Base-by-base conservation (phyloP, 805 yeast genomes). In the Lachancea quebecensis region DNA sequence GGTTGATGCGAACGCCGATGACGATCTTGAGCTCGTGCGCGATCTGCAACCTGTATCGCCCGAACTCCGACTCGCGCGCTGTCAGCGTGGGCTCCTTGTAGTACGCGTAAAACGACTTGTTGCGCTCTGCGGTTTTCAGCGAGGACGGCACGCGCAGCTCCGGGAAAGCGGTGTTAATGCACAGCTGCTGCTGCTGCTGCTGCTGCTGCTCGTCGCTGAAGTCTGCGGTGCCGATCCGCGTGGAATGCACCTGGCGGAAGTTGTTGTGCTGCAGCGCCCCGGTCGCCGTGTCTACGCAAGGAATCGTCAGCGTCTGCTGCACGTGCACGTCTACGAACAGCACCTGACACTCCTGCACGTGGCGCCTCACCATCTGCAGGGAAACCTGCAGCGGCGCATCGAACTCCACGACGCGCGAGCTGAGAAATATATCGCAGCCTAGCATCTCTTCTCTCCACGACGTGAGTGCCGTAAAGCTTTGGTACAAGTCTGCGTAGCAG, bases 351-450 rank as follows among this genome's bases (percentile, higher is more conserved):
- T 35, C 25, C 11, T 34, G 32, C 11, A 21, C 17, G 17, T n/a
- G 18, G 4, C 29, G 15, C 11, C 30, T 30, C 10, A 31, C 33
- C 36, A 48, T 33, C 15, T 39, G 33, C 27, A 48, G 27, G 5
- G 40, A 33, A 16, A 45, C 16, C 29, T 44, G 50, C 32, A 48
- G 44, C 16, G 47, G 45, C 10, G 28, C 18, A 18, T 41, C 42
- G 15, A 44, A 38, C 25, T 44, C 48, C 15, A 48, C 25, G 34
- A 48, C 32, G 14, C 44, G 38, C 14, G 48, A 41, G 35, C 44
- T 34, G 9, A 48, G 21, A 25, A 37, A 44, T 10, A 48, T 18
- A 18, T 48, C 46, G 30, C 34, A 48, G 11, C 35, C 44, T 12
- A 44, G 25, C 25, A 41, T 2, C 21, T 43, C 44, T 12, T 38